phyloP scores from a whole-genome alignment of 2,329 filamentous ascomycete species.

The Xylariaceae sp. region DNA sequence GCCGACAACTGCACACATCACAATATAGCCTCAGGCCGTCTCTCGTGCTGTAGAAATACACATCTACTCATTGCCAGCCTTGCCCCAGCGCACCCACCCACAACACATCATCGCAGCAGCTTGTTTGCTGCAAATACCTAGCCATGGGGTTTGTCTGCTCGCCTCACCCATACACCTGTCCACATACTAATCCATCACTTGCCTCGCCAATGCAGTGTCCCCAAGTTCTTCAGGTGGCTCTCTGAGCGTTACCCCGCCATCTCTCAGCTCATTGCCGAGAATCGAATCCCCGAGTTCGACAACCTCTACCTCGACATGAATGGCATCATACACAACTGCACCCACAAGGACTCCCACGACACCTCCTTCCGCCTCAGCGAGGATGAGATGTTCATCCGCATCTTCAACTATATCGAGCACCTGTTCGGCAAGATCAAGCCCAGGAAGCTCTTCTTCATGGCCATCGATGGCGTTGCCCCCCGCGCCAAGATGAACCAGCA shows the following conservation, averaged over 20 bases:
- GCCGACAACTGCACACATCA: too few species aligned
- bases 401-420: conserved; percentile 99
- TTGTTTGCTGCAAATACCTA: conserved; percentile 1
- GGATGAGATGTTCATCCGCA: conserved; percentile 99
- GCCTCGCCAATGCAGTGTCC: conserved; percentile 47
- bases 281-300: conserved; percentile 98
- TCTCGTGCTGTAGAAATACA: too few species aligned
- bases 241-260: conserved; percentile 98
- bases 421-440: conserved; percentile 98
- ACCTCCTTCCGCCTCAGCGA: conserved; percentile 90
- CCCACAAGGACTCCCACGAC: conserved; percentile 92
- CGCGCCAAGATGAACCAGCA: conserved; percentile 99
- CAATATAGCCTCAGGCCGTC: too few species aligned
- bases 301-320: conserved; percentile 99
- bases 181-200: conserved; percentile 7
- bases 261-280: conserved; percentile 97
- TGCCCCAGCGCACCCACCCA: too few species aligned
- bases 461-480: conserved; percentile 94
- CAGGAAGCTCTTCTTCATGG: conserved; percentile 99
- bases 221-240: conserved; percentile 98
- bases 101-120: background rate
- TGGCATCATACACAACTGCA: conserved; percentile 99
- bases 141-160: conserved; percentile 26
- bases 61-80: too few species aligned
- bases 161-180: background rate